Percentiles rank a stretch among this genome's conserved stretches.
These are phyloP conservation scores for Vishniacozyma victoriae DNA, from an alignment of 768 basidiomycete genomes.

Conservation along the genomic window DNA sequence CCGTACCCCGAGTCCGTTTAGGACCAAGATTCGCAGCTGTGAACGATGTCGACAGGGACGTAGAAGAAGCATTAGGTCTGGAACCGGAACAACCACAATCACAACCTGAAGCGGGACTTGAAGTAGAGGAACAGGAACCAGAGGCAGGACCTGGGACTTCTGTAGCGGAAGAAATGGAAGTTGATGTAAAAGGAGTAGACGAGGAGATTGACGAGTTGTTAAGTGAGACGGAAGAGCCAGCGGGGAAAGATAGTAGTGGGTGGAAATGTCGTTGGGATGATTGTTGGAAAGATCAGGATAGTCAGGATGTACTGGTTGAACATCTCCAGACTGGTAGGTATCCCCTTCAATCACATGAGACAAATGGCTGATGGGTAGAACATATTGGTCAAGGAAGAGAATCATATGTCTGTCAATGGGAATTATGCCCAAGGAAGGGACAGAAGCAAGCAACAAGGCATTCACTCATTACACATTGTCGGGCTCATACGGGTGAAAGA, in stretches of 20 bases:
- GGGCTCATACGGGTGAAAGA: conserved; percentile 91
- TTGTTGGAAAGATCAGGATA: conserved; percentile 66
- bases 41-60: too few species aligned
- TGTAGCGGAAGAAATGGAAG: not conserved
- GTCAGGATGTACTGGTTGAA: conserved; percentile 67
- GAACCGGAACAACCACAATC: too few species aligned
- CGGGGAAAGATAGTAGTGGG: conserved; percentile 1
- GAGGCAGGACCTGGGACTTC: too few species aligned
- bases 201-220: conserved; percentile 26
- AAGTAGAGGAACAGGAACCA: too few species aligned
- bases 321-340: conserved; percentile 74
- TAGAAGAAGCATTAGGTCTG: too few species aligned
- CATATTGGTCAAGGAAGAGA: conserved; percentile 81
- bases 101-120: too few species aligned
- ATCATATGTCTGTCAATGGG: conserved; percentile 85
- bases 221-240: not conserved
- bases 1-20: too few species aligned
- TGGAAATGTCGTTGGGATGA: conserved; percentile 70
- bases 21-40: too few species aligned
- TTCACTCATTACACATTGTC: conserved; percentile 80
- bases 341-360: not conserved
- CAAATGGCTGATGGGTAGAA: conserved; percentile 49
- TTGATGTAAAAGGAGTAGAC: conserved; percentile 12
- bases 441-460: conserved; percentile 82
- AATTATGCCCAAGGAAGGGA: conserved; percentile 69